Percentiles rank a stretch among this genome's conserved stretches.
These are phyloP conservation scores for Symbiodinium natans DNA, from an alignment of 73 alveolate species.

Conservation along the genomic window DNA sequence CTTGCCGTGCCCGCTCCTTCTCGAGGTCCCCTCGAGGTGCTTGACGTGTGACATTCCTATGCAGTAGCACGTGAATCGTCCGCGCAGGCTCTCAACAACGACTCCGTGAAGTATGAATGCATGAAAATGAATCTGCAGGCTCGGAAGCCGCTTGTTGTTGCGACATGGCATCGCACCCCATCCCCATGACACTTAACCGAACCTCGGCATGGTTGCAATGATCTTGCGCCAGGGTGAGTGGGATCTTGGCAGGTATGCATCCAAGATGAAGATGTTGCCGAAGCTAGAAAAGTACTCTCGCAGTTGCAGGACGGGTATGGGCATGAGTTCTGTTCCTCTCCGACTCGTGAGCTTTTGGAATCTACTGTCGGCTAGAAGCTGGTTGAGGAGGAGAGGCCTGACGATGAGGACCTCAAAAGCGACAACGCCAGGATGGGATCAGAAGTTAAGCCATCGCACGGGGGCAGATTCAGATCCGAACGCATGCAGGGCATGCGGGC, in stretches of 20 bases:
- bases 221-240: no score
- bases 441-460: no score
- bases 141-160: background rate
- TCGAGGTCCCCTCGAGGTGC: no score
- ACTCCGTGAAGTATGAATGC: slow-evolving; percentile 60
- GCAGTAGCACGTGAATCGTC: no score
- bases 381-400: slow-evolving; percentile 63
- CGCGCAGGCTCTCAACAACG: slow-evolving; percentile 79
- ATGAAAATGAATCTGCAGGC: slow-evolving; percentile 91
- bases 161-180: no score
- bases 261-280: slow-evolving; percentile 72
- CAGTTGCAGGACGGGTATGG: slow-evolving; percentile 19
- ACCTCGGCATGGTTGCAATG: no score
- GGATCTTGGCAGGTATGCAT: slow-evolving; percentile 35
- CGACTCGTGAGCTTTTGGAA: background rate
- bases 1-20: no score
- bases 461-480: no score
- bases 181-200: no score
- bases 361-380: background rate
- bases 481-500: no score
- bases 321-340: no score
- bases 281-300: slow-evolving; percentile 65
- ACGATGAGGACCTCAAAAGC: slow-evolving; percentile 84
- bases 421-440: slow-evolving; percentile 77
- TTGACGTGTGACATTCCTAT: no score